Conservation (phyloP, 176 grass and related monocot genomes). For the Raddia guianensis region DNA sequence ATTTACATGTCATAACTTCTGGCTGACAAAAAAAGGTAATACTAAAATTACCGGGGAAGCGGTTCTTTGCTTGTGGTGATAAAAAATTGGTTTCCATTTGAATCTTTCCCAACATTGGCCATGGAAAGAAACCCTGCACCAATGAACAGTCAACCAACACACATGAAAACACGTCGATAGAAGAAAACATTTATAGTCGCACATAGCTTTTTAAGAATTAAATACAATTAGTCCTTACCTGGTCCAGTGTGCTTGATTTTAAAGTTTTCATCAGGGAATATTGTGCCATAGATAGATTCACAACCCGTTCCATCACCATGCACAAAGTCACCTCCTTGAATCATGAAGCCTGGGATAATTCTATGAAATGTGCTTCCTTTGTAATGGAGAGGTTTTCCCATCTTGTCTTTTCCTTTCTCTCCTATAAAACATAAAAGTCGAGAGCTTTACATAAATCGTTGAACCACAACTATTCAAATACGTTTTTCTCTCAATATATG, state of each 20-base stretch:
- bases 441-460: neutral
- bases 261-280: constrained; percentile 94
- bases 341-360: constrained; percentile 96
- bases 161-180: neutral
- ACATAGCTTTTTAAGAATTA: neutral
- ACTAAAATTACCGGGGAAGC: constrained; percentile 69
- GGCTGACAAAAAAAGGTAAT: neutral
- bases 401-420: constrained; percentile 83
- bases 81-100: constrained; percentile 96
- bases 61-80: constrained; percentile 65
- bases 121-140: constrained; percentile 74
- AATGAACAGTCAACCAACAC: constrained; percentile 2
- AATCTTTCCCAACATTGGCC: constrained; percentile 84
- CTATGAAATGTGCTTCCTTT: constrained; percentile 91
- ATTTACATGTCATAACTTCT: neutral
- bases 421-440: constrained; percentile 48
- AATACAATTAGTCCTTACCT: constrained; percentile 34
- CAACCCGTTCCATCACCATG: constrained; percentile 88
- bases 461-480: neutral
- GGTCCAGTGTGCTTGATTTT: constrained; percentile 97
- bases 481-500: neutral
- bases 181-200: neutral
- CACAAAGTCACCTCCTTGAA: constrained; percentile 96
- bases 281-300: constrained; percentile 84
- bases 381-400: constrained; percentile 83